phyloP scores from a whole-genome alignment of 768 basidiomycete genomes.

The Rhodocollybia butyracea region DNA sequence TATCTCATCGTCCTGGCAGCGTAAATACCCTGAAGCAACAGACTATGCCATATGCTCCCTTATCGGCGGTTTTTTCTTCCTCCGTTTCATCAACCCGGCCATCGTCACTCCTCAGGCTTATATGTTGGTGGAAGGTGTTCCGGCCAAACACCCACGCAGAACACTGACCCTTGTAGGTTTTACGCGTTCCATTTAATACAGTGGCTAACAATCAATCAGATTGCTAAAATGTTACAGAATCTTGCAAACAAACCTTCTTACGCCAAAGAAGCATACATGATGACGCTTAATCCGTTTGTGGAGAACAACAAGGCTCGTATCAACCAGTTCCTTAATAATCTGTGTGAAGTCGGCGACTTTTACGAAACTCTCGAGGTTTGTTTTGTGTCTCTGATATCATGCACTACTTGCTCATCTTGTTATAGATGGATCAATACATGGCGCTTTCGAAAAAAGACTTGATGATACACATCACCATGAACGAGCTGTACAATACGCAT shows the following conservation, averaged over 20 bases:
- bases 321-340: slow-evolving; percentile 93
- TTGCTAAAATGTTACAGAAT: slow-evolving; percentile 99
- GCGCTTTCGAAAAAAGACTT: slow-evolving; percentile 98
- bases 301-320: slow-evolving; percentile 98
- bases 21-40: slow-evolving; percentile 98
- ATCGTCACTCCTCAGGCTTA: slow-evolving; percentile 99
- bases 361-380: slow-evolving; percentile 96
- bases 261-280: slow-evolving; percentile 98
- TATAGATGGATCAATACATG: slow-evolving; percentile 99
- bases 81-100: slow-evolving; percentile 98
- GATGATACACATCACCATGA: slow-evolving; percentile 96
- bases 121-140: slow-evolving; percentile 97
- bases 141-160: slow-evolving; percentile 95
- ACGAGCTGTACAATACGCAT: slow-evolving; percentile 99
- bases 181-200: slow-evolving; percentile 1
- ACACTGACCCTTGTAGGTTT: slow-evolving; percentile 82
- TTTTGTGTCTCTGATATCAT: slow-evolving; percentile 4
- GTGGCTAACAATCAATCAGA: slow-evolving; percentile 43
- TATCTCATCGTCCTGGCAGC: slow-evolving; percentile 41
- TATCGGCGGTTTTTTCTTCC: slow-evolving; percentile 99
- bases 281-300: slow-evolving; percentile 96
- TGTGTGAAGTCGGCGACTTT: slow-evolving; percentile 99
- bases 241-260: slow-evolving; percentile 98
- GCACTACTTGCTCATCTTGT: slow-evolving; percentile 3
- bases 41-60: slow-evolving; percentile 98